Conservation (phyloP, 768 basidiomycete genomes). For the Boletus huronensis region DNA sequence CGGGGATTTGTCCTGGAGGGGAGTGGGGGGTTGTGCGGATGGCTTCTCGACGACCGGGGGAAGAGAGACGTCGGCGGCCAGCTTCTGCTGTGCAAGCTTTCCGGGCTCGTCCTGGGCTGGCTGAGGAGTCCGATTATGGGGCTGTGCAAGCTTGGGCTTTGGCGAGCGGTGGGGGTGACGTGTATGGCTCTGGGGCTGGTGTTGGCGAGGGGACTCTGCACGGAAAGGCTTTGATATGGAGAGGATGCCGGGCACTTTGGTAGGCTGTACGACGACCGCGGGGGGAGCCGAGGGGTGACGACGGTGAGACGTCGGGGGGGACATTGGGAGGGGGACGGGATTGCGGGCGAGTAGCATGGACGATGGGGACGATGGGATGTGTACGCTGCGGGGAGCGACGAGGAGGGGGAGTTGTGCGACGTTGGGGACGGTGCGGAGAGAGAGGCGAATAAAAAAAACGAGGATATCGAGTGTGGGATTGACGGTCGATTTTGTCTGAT, state of each 20-base stretch:
- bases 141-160: constrained; percentile 32
- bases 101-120: constrained; percentile 27
- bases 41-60: constrained; percentile 31
- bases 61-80: constrained; percentile 29
- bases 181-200: constrained; percentile 34
- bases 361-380: background rate
- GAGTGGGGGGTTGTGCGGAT: constrained; percentile 15
- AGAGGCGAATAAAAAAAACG: constrained; percentile 15
- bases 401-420: background rate
- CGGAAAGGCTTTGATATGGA: constrained; percentile 58
- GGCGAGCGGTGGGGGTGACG: constrained; percentile 36
- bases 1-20: constrained; percentile 26
- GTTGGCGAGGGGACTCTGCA: constrained; percentile 33
- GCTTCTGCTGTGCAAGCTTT: constrained; percentile 31
- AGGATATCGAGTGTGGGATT: constrained; percentile 30
- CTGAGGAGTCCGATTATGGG: constrained; percentile 21
- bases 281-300: constrained; percentile 70
- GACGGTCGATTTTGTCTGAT: constrained; percentile 27
- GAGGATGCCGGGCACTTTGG: constrained; percentile 69
- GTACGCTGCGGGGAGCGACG: constrained; percentile 13
- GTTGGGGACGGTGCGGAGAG: background rate
- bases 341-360: constrained; percentile 43
- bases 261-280: constrained; percentile 65
- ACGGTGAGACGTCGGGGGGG: constrained; percentile 43
- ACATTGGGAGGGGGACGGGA: constrained; percentile 32